Base-by-base conservation (phyloP, 768 basidiomycete species). In the Rhodosporidiobolus odoratus region DNA sequence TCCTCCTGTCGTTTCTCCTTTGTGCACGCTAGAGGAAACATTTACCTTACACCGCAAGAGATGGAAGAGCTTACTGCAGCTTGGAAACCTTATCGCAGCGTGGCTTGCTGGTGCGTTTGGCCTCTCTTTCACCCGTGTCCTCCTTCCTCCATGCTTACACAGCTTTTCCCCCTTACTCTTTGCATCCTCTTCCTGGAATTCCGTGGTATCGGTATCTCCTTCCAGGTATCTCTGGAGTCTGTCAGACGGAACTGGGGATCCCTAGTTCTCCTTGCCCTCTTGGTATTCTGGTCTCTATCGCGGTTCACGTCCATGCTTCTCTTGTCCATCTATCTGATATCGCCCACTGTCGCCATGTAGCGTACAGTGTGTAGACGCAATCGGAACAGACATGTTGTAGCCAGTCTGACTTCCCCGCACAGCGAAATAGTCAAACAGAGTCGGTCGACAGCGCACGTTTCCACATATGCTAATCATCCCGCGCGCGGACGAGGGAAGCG, bases 1-100 rank as follows among this genome's bases (percentile, higher is more conserved):
- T n/a, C n/a, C n/a, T n/a, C n/a, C n/a, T n/a, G n/a, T 53, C 30
- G 9, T 53, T n/a, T 40, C 21, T 8, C 2, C n/a, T 53, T 12
- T 58, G 16, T 15, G 50, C 41, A 4, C 12, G 9, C 21, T 56
- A 75, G 73, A 50, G 76, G 76, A 10, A 71, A 71, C 60, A 67
- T 71, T 17, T 77, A 77, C 57, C 58, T 77, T 3, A 56, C 72
- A 7, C 71, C 76, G 30, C 17, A 15, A 1, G 76, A 77, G 66
- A 77, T 77, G 76, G 72, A 75, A 58, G 75, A 75, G 66, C 61
- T 77, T 4, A 74, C 74, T 8, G 69, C 41, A 27, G 58, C 69
- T 4, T 76, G 76, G 76, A 27, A 45, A 41, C 76, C 76, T 4
- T 76, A 71, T 48, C 38, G 76, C 25, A 67, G 64, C 13, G 65